These are phyloP conservation scores for Flaveria bidentis DNA, from an alignment of 129 eudicot genomes.

Conservation along the genomic window DNA sequence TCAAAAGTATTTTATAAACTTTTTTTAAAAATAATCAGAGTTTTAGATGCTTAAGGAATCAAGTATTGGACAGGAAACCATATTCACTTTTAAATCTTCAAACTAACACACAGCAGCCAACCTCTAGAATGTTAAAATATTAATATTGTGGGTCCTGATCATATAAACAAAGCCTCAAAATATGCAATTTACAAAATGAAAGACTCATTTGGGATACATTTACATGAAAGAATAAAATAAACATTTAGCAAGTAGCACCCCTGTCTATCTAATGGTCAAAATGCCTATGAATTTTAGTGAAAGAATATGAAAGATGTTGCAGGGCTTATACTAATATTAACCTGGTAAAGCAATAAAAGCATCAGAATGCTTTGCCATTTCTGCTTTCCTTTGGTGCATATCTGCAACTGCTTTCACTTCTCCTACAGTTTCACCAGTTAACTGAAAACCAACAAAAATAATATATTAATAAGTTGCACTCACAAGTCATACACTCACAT, in stretches of 20 bases:
- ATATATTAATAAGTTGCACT: constrained; percentile 12
- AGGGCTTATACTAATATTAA: constrained; percentile 49
- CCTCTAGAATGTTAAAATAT: too few species aligned
- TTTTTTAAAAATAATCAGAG: too few species aligned
- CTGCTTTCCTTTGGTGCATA: constrained; percentile 99
- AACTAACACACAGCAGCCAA: too few species aligned
- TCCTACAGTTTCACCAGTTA: constrained; percentile 98
- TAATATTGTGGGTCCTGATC: too few species aligned
- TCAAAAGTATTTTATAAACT: too few species aligned
- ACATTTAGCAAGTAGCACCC: constrained; percentile 26
- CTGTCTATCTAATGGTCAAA: constrained; percentile 16
- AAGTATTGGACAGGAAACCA: constrained; percentile 1
- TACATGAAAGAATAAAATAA: constrained; percentile 26
- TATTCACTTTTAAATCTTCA: too few species aligned
- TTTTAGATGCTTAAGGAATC: not conserved
- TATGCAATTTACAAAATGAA: constrained; percentile 6
- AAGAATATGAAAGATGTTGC: constrained; percentile 29
- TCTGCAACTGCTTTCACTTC: constrained; percentile 99
- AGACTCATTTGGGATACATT: not conserved
- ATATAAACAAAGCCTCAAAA: not conserved
- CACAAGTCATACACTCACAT: not conserved
- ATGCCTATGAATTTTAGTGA: constrained; percentile 35
- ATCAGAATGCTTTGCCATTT: constrained; percentile 98
- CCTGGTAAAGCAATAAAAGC: constrained; percentile 99
- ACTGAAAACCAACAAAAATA: constrained; percentile 47